phyloP scores from a whole-genome alignment of 768 basidiomycete species.

The Crassisporium funariophilum region DNA sequence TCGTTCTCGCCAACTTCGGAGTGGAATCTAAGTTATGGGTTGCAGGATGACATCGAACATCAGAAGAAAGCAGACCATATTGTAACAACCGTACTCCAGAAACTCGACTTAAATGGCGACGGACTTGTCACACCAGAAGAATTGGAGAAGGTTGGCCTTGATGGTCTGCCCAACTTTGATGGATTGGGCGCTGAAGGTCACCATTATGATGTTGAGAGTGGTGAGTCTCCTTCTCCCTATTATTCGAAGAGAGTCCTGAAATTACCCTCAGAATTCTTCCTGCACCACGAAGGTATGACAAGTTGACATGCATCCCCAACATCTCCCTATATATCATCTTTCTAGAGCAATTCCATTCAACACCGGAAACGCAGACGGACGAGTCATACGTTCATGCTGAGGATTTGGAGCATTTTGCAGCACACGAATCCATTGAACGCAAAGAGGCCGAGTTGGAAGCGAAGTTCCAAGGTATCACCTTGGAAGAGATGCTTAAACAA shows the following conservation, averaged over 20 bases:
- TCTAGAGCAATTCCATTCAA: constrained; percentile 88
- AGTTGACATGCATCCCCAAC: not conserved
- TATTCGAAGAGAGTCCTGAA: constrained; percentile 1
- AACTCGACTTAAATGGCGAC: constrained; percentile 76
- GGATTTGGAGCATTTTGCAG: constrained; percentile 88
- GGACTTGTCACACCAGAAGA: constrained; percentile 70
- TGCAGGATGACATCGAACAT: constrained; percentile 74
- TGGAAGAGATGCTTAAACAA: constrained; percentile 65
- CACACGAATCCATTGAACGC: constrained; percentile 84
- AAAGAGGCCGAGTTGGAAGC: constrained; percentile 86
- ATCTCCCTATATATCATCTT: not conserved
- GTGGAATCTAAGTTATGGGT: not conserved
- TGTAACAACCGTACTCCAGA: constrained; percentile 66
- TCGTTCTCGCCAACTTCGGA: not conserved
- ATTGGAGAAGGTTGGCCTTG: constrained; percentile 69
- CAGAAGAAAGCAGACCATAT: constrained; percentile 81
- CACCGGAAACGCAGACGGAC: constrained; percentile 97
- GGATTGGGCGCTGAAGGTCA: constrained; percentile 87
- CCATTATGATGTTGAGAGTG: constrained; percentile 91
- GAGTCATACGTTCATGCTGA: constrained; percentile 94
- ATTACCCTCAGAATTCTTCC: constrained; percentile 73
- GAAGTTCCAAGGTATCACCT: constrained; percentile 76
- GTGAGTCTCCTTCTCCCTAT: constrained; percentile 39
- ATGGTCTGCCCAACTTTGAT: constrained; percentile 82
- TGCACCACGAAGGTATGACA: constrained; percentile 89